Evolutionary conservation across 1,284 basidiomycete genomes (phyloP), one percentile per base, ranked within the genome.

Genomic region (Boletellus deceptivus): DNA sequence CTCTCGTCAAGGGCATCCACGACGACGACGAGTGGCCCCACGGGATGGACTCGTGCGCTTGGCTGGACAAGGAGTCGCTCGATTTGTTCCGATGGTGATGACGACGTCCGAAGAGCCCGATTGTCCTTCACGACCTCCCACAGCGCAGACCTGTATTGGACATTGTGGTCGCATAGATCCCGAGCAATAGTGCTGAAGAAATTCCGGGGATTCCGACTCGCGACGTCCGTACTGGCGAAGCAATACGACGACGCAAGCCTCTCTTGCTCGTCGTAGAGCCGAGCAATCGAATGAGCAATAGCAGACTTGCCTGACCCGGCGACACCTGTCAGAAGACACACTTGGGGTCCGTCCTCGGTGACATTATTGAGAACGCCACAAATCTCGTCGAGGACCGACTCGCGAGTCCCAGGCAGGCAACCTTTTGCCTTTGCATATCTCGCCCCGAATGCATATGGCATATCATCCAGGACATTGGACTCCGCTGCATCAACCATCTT

Each of bases 351-450:
- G 16, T 42, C 29, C 2, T 48, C 39, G 2, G 33, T 2, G 5
- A n/a, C 24, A 20, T 48, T 24, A 17, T 41, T 42, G 6, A 48
- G 33, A 38, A 48, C 60, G 66, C 27, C 72, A 6, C 35, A 27
- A 22, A 45, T 22, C 14, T 45, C 11, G 22, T 11, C 10, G 8
- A 45, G 10, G 9, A 45, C 18, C 5, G 24, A n/a, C 16, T 45
- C n/a, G 34, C 43, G 43, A 18, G 43, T 45, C n/a, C 43, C 34
- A 0, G 34, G 6, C 0, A 45, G 43, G 9, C 43, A 45, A 3
- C 34, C n/a, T n/a, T 45, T 45, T 24, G 37, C 34, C 24, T 27
- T n/a, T n/a, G 10, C n/a, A 14, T 45, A 45, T 11, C 43, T 18
- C 6, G 43, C 43, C 4, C 22, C 43, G n/a, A 27, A 13, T 8